Conservation (phyloP, 2,329 filamentous ascomycete species). For the Tolypocladium sp. region DNA sequence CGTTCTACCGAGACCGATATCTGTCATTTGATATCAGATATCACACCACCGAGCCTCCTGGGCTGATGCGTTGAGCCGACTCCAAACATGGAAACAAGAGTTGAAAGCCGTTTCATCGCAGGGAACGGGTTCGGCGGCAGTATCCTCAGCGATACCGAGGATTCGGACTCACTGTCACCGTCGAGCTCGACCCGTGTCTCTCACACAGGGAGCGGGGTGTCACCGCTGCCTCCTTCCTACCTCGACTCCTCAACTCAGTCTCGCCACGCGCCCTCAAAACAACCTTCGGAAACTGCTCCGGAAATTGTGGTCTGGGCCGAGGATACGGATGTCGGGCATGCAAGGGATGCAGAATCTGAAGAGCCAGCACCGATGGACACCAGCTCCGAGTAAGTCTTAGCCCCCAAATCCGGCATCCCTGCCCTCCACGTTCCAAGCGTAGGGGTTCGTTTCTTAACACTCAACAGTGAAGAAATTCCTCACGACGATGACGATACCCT, state of each 20-base stretch:
- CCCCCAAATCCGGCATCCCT: not conserved
- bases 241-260: constrained; percentile 9
- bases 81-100: not conserved
- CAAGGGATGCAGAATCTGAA: constrained; percentile 12
- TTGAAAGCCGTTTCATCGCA: not conserved
- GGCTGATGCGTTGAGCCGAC: not conserved
- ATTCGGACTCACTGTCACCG: constrained; percentile 3
- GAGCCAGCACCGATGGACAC: constrained; percentile 11
- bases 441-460: not conserved
- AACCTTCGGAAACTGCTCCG: constrained; percentile 24
- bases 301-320: constrained; percentile 38
- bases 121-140: not conserved
- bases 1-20: not conserved
- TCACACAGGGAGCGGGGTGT: not conserved
- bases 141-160: constrained; percentile 6
- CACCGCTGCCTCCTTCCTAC: constrained; percentile 1
- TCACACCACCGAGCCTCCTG: not conserved
- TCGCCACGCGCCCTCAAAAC: constrained; percentile 23
- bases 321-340: constrained; percentile 22
- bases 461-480: constrained; percentile 8
- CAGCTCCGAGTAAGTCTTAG: constrained; percentile 17
- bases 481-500: constrained; percentile 7
- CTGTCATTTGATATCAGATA: not conserved
- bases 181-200: not conserved
- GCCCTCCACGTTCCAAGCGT: not conserved